A percentile compares a stretch with the other conserved stretches of the same genome.
Evolutionary conservation across 1,284 basidiomycete genomes (phyloP).

Genomic region (Trichosporon inkin): DNA sequence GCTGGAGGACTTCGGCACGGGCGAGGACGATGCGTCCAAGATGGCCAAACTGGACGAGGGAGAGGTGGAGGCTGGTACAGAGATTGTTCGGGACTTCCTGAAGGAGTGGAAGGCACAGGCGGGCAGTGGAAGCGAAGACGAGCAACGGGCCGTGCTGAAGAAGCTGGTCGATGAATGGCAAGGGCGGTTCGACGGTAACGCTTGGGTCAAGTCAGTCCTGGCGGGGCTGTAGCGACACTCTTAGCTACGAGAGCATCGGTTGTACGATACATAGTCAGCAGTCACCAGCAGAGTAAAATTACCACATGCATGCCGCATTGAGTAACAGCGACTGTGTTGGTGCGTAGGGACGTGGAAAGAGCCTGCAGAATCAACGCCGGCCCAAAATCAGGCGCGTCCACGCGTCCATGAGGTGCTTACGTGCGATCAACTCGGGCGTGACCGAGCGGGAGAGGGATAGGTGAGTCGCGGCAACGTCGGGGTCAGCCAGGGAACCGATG

Average conservation of each 20-base stretch:
- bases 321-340: no score
- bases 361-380: neutral
- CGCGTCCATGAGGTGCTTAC: neutral
- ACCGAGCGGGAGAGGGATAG: no score
- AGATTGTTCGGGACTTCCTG: constrained; percentile 75
- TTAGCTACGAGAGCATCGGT: neutral
- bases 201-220: constrained; percentile 69
- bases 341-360: no score
- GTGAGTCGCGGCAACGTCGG: neutral
- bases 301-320: no score
- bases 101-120: constrained; percentile 61
- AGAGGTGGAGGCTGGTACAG: constrained; percentile 70
- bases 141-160: constrained; percentile 64
- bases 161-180: constrained; percentile 64
- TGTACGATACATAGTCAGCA: neutral
- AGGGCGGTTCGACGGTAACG: constrained; percentile 65
- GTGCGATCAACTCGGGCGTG: neutral
- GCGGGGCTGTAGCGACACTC: constrained; percentile 49
- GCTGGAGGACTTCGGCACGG: constrained; percentile 77
- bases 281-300: no score
- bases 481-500: no score
- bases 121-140: constrained; percentile 54
- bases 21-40: constrained; percentile 22
- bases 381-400: neutral
- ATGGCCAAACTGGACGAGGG: constrained; percentile 58